A percentile compares a stretch with the other conserved stretches of the same genome.
These are phyloP conservation scores for Allomyces macrogynus DNA, from an alignment of 192 early-diverging fungal genomes.

Conservation along the genomic window DNA sequence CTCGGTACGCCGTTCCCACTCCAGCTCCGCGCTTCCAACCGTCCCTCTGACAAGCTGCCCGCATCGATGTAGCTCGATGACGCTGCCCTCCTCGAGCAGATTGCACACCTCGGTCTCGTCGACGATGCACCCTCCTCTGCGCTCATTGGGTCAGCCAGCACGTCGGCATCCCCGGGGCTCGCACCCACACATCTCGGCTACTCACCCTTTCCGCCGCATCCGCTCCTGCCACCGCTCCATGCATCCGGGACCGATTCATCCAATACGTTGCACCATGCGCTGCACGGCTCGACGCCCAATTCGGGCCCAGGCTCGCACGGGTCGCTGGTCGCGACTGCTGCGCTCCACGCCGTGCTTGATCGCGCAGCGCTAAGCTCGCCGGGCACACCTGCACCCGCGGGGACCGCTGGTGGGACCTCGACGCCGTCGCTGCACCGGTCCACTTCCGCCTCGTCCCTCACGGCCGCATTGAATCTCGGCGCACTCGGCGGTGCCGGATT, in stretches of 20 bases:
- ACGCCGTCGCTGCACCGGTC: too few relatives aligned
- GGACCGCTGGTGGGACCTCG: too few relatives aligned
- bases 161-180: neutral
- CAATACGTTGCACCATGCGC: neutral
- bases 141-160: neutral
- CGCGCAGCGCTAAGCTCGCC: too few relatives aligned
- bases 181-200: neutral
- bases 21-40: neutral
- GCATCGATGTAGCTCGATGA: neutral
- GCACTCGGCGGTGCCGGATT: too few relatives aligned
- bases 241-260: neutral
- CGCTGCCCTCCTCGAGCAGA: neutral
- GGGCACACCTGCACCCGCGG: too few relatives aligned
- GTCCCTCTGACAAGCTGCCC: neutral
- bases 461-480: too few relatives aligned
- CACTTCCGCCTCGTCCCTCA: too few relatives aligned
- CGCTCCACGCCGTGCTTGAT: neutral
- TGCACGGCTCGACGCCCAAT: neutral
- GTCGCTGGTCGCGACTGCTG: neutral
- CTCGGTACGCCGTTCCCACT: neutral
- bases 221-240: neutral
- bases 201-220: neutral
- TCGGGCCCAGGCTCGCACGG: neutral
- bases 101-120: neutral
- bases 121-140: neutral